phyloP scores from a whole-genome alignment of 352 stramenopile genomes.

The Plasmopara muralis region DNA sequence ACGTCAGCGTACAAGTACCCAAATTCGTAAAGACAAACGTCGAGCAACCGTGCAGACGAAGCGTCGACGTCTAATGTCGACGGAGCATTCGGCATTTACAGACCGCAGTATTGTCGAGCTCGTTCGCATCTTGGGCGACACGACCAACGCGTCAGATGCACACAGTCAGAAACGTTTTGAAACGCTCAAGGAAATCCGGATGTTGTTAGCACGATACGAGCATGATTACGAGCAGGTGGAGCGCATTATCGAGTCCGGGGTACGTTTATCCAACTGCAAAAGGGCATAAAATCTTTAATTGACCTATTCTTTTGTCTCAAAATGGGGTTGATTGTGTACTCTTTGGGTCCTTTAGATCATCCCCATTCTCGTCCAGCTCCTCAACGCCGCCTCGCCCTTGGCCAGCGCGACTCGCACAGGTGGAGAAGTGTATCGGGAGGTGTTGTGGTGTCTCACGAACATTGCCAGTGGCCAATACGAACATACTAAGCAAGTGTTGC shows the following conservation, averaged over 20 bases:
- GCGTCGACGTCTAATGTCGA: slow-evolving; percentile 55
- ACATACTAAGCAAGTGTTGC: slow-evolving; percentile 76
- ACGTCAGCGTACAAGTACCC: slow-evolving; percentile 47
- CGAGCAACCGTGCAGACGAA: slow-evolving; percentile 57
- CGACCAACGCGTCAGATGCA: slow-evolving; percentile 26
- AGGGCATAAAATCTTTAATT: neutral
- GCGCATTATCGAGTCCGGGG: slow-evolving; percentile 69
- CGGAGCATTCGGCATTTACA: slow-evolving; percentile 37
- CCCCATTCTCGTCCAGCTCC: slow-evolving; percentile 55
- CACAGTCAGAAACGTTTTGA: slow-evolving; percentile 61
- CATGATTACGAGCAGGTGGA: slow-evolving; percentile 65
- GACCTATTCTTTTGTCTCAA: too few species aligned
- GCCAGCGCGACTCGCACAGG: slow-evolving; percentile 50
- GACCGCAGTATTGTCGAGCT: slow-evolving; percentile 51
- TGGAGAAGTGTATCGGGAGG: slow-evolving; percentile 68
- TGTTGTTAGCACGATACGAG: slow-evolving; percentile 50
- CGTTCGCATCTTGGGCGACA: slow-evolving; percentile 37
- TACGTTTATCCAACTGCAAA: slow-evolving; percentile 23
- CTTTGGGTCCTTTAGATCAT: slow-evolving; percentile 42
- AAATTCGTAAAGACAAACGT: slow-evolving; percentile 73
- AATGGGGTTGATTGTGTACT: too few species aligned
- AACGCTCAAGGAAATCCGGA: slow-evolving; percentile 61
- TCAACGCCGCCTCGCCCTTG: slow-evolving; percentile 62
- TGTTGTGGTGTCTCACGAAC: slow-evolving; percentile 80
- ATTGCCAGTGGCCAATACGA: slow-evolving; percentile 79